phyloP scores from a whole-genome alignment of 2,329 filamentous ascomycete genomes.

The Onygenales sp. region DNA sequence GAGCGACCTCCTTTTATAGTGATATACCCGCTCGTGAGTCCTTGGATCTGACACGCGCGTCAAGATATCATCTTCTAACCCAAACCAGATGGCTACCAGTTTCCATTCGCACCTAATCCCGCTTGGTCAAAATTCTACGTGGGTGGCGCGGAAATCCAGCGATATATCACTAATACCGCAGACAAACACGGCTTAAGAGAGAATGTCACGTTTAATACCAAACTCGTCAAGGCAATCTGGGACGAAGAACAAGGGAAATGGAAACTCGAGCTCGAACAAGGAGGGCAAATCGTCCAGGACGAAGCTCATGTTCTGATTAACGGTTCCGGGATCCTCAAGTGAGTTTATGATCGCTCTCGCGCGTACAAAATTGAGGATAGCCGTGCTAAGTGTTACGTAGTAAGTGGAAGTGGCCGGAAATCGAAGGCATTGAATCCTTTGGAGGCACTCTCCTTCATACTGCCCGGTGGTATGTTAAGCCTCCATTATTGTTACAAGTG shows the following conservation, averaged over 20 bases:
- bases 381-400: background rate
- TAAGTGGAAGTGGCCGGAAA: slow-evolving; percentile 22
- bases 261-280: slow-evolving; percentile 23
- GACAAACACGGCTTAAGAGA: slow-evolving; percentile 56
- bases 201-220: slow-evolving; percentile 45
- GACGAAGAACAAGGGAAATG: slow-evolving; percentile 28
- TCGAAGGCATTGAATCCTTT: slow-evolving; percentile 23
- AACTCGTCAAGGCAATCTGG: slow-evolving; percentile 51
- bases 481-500: too few relatives aligned
- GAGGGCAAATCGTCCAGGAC: background rate
- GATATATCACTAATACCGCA: slow-evolving; percentile 57
- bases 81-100: slow-evolving; percentile 51
- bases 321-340: background rate
- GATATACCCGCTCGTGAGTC: slow-evolving; percentile 50
- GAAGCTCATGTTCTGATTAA: background rate
- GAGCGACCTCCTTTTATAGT: background rate
- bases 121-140: slow-evolving; percentile 60
- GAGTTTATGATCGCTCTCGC: background rate
- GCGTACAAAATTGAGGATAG: too few relatives aligned
- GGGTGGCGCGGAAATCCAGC: slow-evolving; percentile 55
- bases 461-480: slow-evolving; percentile 14
- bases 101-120: slow-evolving; percentile 56
- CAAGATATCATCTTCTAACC: too few relatives aligned
- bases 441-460: slow-evolving; percentile 22
- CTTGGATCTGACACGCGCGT: too few relatives aligned